phyloP scores from a whole-genome alignment of 2,329 filamentous ascomycete genomes.

The Lachnellula willkommii region DNA sequence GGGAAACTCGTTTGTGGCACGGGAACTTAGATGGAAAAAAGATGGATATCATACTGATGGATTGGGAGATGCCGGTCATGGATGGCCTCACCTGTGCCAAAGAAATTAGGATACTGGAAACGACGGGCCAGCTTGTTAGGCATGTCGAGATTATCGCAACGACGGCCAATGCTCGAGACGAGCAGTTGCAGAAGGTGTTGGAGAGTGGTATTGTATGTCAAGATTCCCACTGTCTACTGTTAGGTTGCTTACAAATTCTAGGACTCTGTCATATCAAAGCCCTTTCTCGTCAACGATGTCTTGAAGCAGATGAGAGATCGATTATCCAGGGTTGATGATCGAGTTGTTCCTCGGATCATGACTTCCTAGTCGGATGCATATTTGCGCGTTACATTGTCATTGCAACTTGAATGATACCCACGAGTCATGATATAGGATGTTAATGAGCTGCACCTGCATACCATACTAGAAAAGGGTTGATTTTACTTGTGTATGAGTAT shows the following conservation, averaged over 20 bases:
- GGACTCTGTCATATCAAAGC: constrained; percentile 25
- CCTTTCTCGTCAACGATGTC: constrained; percentile 19
- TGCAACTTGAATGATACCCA: neutral
- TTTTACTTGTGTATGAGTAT: no score
- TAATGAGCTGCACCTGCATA: no score
- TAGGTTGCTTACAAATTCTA: constrained; percentile 34
- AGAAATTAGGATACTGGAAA: constrained; percentile 56
- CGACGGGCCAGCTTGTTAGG: constrained; percentile 45
- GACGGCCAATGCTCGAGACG: constrained; percentile 28
- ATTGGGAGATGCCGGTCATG: constrained; percentile 71
- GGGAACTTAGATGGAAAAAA: constrained; percentile 20
- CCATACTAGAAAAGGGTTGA: no score
- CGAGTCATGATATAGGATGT: no score
- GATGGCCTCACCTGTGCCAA: constrained; percentile 63
- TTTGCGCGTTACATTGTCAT: neutral
- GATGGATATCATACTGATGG: constrained; percentile 64
- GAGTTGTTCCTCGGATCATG: neutral
- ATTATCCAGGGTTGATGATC: constrained; percentile 2
- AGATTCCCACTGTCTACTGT: constrained; percentile 40
- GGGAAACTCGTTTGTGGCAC: constrained; percentile 21
- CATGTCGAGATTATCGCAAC: constrained; percentile 35
- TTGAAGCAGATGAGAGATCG: constrained; percentile 20
- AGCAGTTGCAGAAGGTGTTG: constrained; percentile 23
- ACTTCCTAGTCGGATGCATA: neutral
- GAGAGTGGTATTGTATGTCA: constrained; percentile 19